These are phyloP conservation scores for Climacium dendroides DNA, from an alignment of 225 moss, liverwort and hornwort genomes.

Conservation along the genomic window DNA sequence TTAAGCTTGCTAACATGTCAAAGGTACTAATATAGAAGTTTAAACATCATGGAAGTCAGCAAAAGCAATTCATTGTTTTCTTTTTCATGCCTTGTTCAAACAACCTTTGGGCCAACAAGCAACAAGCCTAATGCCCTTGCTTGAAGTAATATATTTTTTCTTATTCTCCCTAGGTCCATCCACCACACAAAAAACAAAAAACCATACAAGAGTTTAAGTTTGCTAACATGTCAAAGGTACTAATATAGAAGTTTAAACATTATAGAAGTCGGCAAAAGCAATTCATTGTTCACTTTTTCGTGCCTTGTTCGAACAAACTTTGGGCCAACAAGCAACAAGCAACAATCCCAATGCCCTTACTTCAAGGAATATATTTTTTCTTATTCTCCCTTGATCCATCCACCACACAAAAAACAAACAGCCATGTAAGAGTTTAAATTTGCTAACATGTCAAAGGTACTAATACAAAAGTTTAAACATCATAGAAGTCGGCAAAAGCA, in stretches of 20 bases:
- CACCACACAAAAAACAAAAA: too few relatives aligned
- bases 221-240: background rate
- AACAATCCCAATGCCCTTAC: accelerated
- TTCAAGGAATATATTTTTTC: background rate
- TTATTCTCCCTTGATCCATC: accelerated
- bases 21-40: too few relatives aligned
- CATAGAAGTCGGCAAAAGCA: accelerated
- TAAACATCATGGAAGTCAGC: too few relatives aligned
- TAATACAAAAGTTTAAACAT: too few relatives aligned
- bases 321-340: accelerated
- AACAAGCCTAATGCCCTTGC: accelerated
- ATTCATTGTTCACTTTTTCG: background rate
- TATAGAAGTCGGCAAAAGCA: accelerated
- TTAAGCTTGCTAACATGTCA: too few relatives aligned
- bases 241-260: too few relatives aligned
- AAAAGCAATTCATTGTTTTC: accelerated
- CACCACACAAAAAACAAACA: too few relatives aligned
- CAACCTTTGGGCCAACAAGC: accelerated
- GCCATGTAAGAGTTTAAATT: too few relatives aligned
- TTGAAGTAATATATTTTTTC: background rate
- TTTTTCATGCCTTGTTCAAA: accelerated
- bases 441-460: too few relatives aligned
- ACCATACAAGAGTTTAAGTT: too few relatives aligned
- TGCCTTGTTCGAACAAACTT: accelerated
- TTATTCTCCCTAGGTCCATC: accelerated